A percentile compares a stretch with the other conserved stretches of the same genome.
These are phyloP conservation scores for Rubroboletus pulcherrimus DNA, from an alignment of 768 basidiomycete species.

Conservation along the genomic window DNA sequence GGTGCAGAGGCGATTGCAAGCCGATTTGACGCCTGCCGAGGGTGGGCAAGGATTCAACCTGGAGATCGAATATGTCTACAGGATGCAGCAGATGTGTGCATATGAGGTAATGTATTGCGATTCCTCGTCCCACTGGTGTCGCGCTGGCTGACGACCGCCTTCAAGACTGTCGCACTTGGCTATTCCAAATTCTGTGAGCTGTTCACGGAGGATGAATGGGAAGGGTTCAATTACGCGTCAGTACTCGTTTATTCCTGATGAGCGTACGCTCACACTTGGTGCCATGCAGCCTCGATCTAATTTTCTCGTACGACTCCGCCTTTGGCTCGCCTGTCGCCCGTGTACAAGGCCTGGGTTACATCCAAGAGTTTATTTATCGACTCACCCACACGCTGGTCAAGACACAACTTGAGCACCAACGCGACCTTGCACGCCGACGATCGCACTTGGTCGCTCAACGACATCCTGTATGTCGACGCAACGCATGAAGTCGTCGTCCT, in stretches of 20 bases:
- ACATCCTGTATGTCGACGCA: slow-evolving; percentile 81
- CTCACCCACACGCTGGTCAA: slow-evolving; percentile 72
- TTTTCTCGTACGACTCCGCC: slow-evolving; percentile 56
- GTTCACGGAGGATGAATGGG: slow-evolving; percentile 91
- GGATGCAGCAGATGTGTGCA: slow-evolving; percentile 78
- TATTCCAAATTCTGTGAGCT: slow-evolving; percentile 89
- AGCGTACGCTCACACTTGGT: not conserved
- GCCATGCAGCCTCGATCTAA: slow-evolving; percentile 18
- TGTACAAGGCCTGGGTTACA: slow-evolving; percentile 72
- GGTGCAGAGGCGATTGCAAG: slow-evolving; percentile 58
- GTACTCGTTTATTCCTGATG: slow-evolving; percentile 21
- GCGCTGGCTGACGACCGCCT: not conserved
- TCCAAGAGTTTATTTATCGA: slow-evolving; percentile 81
- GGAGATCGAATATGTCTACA: slow-evolving; percentile 64
- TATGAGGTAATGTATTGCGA: slow-evolving; percentile 56
- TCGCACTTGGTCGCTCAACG: slow-evolving; percentile 65
- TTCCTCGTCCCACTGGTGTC: not conserved
- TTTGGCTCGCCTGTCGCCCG: slow-evolving; percentile 82
- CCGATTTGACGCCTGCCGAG: slow-evolving; percentile 36
- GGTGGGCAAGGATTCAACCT: slow-evolving; percentile 50
- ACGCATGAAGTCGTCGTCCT: slow-evolving; percentile 90
- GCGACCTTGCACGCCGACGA: slow-evolving; percentile 69
- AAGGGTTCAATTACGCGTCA: slow-evolving; percentile 84
- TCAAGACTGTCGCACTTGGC: slow-evolving; percentile 82
- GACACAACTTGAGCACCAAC: slow-evolving; percentile 82